A percentile compares a stretch with the other conserved stretches of the same genome.
phyloP scores from a whole-genome alignment of 2,329 filamentous ascomycete genomes.

The Fusarium virguliforme region DNA sequence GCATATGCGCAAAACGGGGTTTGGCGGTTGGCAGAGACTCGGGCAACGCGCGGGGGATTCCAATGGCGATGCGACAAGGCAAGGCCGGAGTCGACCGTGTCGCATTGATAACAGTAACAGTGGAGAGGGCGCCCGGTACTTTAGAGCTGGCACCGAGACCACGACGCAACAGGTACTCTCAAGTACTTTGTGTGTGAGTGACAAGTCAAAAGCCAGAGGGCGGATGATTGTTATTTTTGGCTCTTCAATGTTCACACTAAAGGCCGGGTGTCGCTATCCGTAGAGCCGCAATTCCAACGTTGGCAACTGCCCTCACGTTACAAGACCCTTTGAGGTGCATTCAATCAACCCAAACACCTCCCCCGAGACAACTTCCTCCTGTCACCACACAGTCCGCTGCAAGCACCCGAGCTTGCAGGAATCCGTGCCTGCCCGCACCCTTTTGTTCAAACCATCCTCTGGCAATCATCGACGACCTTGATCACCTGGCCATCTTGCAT shows the following conservation, averaged over 20 bases:
- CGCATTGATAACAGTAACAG: slow-evolving; percentile 27
- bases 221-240: slow-evolving; percentile 28
- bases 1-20: slow-evolving; percentile 51
- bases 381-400: slow-evolving; percentile 11
- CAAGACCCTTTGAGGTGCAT: slow-evolving; percentile 11
- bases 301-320: slow-evolving; percentile 27
- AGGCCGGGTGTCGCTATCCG: slow-evolving; percentile 7
- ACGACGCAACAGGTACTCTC: slow-evolving; percentile 9
- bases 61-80: slow-evolving; percentile 20
- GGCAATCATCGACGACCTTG: slow-evolving; percentile 4
- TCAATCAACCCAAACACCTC: slow-evolving; percentile 10
- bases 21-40: slow-evolving; percentile 24
- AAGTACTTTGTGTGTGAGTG: slow-evolving; percentile 8
- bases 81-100: slow-evolving; percentile 43
- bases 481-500: slow-evolving; percentile 11
- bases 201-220: background rate
- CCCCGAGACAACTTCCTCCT: slow-evolving; percentile 14
- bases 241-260: slow-evolving; percentile 23
- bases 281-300: slow-evolving; percentile 20
- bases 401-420: slow-evolving; percentile 21
- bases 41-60: slow-evolving; percentile 24
- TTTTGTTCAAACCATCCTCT: slow-evolving; percentile 23
- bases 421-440: slow-evolving; percentile 23
- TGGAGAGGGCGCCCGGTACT: slow-evolving; percentile 11
- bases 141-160: background rate